A percentile compares a stretch with the other conserved stretches of the same genome.
Evolutionary conservation across 2,329 filamentous ascomycete genomes (phyloP).

Genomic region (Alternaria sp.): DNA sequence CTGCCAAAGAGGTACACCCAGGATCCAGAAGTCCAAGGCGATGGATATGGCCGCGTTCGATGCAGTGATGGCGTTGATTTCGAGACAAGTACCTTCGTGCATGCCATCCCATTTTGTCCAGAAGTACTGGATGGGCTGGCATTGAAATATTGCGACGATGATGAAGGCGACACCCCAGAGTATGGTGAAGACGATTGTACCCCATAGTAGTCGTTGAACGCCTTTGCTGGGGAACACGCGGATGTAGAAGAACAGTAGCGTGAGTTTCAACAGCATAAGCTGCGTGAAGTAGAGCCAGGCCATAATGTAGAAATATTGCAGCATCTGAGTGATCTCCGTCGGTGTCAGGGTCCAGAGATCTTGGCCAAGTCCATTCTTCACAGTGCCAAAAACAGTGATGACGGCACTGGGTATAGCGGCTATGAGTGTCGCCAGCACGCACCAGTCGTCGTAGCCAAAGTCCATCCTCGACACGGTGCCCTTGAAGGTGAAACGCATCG

Average conservation of each 20-base stretch:
- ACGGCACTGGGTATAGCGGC: conserved; percentile 33
- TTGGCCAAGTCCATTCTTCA: conserved; percentile 53
- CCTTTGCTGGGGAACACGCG: conserved; percentile 38
- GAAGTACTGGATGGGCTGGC: conserved; percentile 43
- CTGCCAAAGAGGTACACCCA: conserved; percentile 46
- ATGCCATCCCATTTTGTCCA: conserved; percentile 44
- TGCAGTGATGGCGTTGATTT: conserved; percentile 44
- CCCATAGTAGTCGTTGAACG: conserved; percentile 30
- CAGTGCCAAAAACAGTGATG: conserved; percentile 31
- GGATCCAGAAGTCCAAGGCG: conserved; percentile 40
- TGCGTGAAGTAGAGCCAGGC: conserved; percentile 45
- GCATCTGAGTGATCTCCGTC: conserved; percentile 53
- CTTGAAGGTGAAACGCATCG: conserved; percentile 48
- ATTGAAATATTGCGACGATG: conserved; percentile 42
- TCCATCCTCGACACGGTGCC: conserved; percentile 39
- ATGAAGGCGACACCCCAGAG: conserved; percentile 32
- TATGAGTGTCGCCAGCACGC: conserved; percentile 32
- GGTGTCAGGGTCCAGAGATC: conserved; percentile 60
- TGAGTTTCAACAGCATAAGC: conserved; percentile 36
- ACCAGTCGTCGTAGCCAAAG: conserved; percentile 50
- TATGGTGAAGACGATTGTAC: conserved; percentile 33
- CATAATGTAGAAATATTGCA: conserved; percentile 44
- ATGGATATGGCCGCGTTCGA: conserved; percentile 46
- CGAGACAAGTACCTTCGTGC: conserved; percentile 41
- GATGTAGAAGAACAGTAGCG: conserved; percentile 40